Conservation (phyloP, 1,284 basidiomycete species). For the Leccinum fallax region DNA sequence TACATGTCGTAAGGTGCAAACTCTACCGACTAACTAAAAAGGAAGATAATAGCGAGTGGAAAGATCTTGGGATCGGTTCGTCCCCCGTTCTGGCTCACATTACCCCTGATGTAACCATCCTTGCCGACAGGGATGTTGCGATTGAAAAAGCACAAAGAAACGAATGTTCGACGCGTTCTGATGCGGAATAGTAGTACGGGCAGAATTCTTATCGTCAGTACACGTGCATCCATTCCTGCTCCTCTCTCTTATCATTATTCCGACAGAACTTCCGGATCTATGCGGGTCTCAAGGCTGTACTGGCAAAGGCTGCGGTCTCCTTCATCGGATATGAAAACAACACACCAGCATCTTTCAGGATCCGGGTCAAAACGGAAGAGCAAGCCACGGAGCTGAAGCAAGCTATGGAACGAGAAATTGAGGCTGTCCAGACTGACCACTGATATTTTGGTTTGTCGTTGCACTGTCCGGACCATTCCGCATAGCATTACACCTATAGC, state of each 20-base stretch:
- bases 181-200: slow-evolving; percentile 72
- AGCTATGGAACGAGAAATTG: slow-evolving; percentile 66
- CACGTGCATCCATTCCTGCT: not conserved
- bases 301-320: slow-evolving; percentile 53
- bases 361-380: slow-evolving; percentile 65
- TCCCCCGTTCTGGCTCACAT: slow-evolving; percentile 14
- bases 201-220: slow-evolving; percentile 68
- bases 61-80: slow-evolving; percentile 61
- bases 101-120: slow-evolving; percentile 5
- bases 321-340: slow-evolving; percentile 74
- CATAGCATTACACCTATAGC: slow-evolving; percentile 30
- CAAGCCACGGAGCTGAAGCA: slow-evolving; percentile 60
- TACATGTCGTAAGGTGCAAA: slow-evolving; percentile 61
- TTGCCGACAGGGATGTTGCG: slow-evolving; percentile 56
- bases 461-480: not conserved
- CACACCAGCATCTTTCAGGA: slow-evolving; percentile 57
- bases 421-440: slow-evolving; percentile 42
- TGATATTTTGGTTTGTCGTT: slow-evolving; percentile 11
- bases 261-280: slow-evolving; percentile 71
- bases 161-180: slow-evolving; percentile 55
- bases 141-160: slow-evolving; percentile 71
- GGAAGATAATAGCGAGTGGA: slow-evolving; percentile 57
- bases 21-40: slow-evolving; percentile 63
- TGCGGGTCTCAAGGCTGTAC: slow-evolving; percentile 51
- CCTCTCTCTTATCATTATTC: slow-evolving; percentile 7